Evolutionary conservation across 2,329 filamentous ascomycete genomes (phyloP), one percentile per base, ranked within the genome.

Genomic region (Alternaria atra): DNA sequence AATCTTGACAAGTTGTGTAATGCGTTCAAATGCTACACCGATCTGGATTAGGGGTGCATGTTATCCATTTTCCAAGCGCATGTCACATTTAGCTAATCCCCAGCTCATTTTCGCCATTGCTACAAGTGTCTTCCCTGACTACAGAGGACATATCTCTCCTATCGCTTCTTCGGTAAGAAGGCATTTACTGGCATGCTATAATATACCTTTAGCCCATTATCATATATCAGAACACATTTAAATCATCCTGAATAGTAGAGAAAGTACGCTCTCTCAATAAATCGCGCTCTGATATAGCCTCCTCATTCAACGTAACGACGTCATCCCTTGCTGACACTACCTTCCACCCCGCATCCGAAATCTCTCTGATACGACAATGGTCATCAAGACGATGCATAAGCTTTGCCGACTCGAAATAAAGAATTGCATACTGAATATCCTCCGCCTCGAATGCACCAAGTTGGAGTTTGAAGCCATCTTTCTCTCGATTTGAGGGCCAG

Each of bases 351-450:
- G 10, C 6, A 12, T 32, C 27, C n/a, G n/a, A 47, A 47, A 47
- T 2, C 25, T 32, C n/a, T 47, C 10, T 32, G 5, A 32, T 12
- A 27, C 17, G 43, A 27, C 27, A 15, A 23, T 27, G 3, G 2
- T 20, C 13, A 20, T 6, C 0, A 2, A 30, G 0, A 13, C 27
- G 3, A 15, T 3, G 15, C 4, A 29, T 30, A n/a, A 13, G 15
- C 25, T n/a, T 46, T 29, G 7, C 17, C 0, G 0, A 0, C 4
- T 39, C 15, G 20, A 0, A 47, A 17, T 1, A 13, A 7, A 5
- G 5, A 10, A 47, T 13, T 47, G 6, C 15, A 47, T 10, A n/a
- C 43, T 30, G 29, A n/a, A 47, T 10, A 47, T 47, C 27, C 1
- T 32, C 29, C 2, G n/a, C n/a, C 9, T 30, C n/a, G 3, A 30